A percentile compares a stretch with the other conserved stretches of the same genome.
phyloP scores from a whole-genome alignment of 2,329 filamentous ascomycete genomes.

The Zasmidium angulare region DNA sequence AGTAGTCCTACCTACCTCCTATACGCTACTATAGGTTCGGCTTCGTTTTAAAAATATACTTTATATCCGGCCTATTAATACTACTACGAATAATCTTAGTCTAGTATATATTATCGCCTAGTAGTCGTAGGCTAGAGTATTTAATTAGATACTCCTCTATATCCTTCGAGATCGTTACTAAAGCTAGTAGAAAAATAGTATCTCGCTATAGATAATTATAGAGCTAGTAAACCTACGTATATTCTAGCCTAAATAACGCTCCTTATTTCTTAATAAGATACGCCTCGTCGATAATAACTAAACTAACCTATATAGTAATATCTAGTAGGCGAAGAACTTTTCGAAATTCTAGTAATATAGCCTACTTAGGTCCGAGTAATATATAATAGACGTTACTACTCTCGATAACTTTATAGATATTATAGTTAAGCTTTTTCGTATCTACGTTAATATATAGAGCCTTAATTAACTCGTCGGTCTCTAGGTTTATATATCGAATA shows the following conservation, averaged over 20 bases:
- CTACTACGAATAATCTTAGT: conserved; percentile 1
- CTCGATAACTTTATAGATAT: background rate
- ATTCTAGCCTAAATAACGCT: background rate
- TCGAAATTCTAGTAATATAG: background rate
- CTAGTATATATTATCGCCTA: background rate
- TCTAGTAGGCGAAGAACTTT: background rate
- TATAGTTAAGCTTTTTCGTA: background rate
- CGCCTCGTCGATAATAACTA: background rate
- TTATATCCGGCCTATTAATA: background rate
- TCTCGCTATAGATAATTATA: background rate
- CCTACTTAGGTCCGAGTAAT: background rate
- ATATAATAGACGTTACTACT: background rate
- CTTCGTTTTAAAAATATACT: background rate
- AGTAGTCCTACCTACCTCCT: background rate
- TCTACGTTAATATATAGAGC: background rate
- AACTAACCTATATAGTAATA: background rate
- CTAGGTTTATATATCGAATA: background rate
- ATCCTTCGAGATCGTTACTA: background rate
- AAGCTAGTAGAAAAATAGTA: background rate
- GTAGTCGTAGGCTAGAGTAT: background rate
- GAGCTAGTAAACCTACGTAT: background rate
- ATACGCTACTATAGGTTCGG: background rate
- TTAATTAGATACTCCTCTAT: background rate
- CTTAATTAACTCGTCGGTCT: background rate
- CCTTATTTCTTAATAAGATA: background rate